Conservation (phyloP, 2,329 filamentous ascomycete genomes). For the Aphanocladium album region DNA sequence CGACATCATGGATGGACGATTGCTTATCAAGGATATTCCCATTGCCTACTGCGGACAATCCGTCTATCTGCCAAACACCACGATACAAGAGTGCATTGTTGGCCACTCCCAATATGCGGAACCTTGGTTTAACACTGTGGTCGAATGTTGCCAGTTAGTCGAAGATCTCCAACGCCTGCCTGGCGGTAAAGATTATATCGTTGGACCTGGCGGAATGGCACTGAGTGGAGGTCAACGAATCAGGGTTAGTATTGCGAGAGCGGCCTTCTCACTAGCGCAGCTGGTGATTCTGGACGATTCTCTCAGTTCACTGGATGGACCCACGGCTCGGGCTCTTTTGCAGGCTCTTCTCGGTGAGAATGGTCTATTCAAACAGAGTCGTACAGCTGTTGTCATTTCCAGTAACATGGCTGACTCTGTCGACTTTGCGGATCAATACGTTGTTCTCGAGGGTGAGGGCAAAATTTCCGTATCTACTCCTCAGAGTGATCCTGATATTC, state of each 20-base stretch:
- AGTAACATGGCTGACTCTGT: not conserved
- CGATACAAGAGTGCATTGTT: not conserved
- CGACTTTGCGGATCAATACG: not conserved
- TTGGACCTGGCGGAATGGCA: not conserved
- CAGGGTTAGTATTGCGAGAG: not conserved
- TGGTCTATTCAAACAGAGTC: not conserved
- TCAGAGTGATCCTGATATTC: no score
- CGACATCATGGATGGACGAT: no score
- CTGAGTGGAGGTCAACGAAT: constrained; percentile 2
- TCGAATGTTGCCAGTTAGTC: not conserved
- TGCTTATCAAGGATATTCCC: not conserved
- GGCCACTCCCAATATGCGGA: not conserved
- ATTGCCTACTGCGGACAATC: not conserved
- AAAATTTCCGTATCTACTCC: not conserved
- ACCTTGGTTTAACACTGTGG: not conserved
- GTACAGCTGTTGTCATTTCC: not conserved
- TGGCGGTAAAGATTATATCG: not conserved
- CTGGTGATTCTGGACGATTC: not conserved
- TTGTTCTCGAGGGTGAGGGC: not conserved
- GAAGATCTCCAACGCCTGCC: not conserved
- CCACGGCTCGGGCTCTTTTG: not conserved
- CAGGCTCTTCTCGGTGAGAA: not conserved
- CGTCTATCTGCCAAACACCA: not conserved
- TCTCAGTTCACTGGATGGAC: not conserved
- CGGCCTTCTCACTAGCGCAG: not conserved